These are phyloP conservation scores for Rhodofomes roseus DNA, from an alignment of 1,284 basidiomycete genomes.

Conservation along the genomic window DNA sequence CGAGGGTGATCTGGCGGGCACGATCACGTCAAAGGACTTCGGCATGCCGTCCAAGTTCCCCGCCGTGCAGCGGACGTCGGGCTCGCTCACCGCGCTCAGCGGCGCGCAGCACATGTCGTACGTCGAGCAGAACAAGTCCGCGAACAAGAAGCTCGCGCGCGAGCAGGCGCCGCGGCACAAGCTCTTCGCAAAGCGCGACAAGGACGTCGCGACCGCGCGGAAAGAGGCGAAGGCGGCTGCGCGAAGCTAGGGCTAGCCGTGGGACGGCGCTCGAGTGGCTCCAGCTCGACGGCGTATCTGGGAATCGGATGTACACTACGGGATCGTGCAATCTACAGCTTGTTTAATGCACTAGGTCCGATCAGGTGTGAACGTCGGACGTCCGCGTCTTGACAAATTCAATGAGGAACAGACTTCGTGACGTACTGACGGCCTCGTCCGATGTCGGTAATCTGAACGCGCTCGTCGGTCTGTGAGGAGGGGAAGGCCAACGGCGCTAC, in stretches of 20 bases:
- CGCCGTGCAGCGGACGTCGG: conserved; percentile 78
- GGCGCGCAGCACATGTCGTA: conserved; percentile 91
- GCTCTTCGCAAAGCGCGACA: conserved; percentile 79
- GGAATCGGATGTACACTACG: background rate
- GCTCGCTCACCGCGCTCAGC: conserved; percentile 80
- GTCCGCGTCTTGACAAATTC: background rate
- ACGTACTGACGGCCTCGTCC: background rate
- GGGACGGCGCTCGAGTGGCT: background rate
- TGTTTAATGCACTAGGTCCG: conserved; percentile 2
- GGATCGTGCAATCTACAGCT: background rate
- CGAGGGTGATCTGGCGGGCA: conserved; percentile 78
- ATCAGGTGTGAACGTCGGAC: background rate
- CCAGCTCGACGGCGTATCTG: background rate
- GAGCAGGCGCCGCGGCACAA: conserved; percentile 68
- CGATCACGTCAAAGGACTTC: conserved; percentile 75
- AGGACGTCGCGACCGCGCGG: conserved; percentile 54
- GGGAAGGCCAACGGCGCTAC: background rate
- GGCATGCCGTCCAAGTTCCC: conserved; percentile 57
- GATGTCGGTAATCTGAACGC: background rate
- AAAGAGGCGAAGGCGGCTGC: conserved; percentile 43
- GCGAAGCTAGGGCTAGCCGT: conserved; percentile 5
- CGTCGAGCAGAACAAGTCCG: conserved; percentile 87
- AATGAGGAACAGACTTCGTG: background rate
- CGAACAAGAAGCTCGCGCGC: conserved; percentile 80
- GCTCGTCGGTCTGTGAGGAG: background rate